Percentiles rank a stretch among this genome's conserved stretches.
Conservation (phyloP, 2,329 filamentous ascomycete species). For the Geosmithia morbida region DNA sequence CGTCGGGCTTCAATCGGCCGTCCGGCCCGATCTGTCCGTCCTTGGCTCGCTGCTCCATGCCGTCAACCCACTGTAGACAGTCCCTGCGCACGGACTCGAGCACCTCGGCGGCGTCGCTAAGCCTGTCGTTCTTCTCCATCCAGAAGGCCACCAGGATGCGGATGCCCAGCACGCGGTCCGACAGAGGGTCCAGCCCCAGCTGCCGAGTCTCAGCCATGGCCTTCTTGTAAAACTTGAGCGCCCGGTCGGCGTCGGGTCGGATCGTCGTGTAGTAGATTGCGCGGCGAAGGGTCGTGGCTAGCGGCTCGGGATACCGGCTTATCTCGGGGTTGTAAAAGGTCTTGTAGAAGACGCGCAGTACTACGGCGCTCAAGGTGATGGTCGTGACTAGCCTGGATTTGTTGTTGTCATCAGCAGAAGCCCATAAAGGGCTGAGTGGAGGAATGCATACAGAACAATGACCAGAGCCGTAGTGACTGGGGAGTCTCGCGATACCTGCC, state of each 20-base stretch:
- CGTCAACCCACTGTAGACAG: constrained; percentile 44
- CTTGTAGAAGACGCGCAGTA: constrained; percentile 30
- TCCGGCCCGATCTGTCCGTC: constrained; percentile 29
- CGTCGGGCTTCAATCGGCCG: constrained; percentile 12
- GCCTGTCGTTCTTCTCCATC: constrained; percentile 63
- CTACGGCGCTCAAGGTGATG: constrained; percentile 13
- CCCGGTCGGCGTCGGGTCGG: constrained; percentile 57
- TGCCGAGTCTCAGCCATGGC: constrained; percentile 62
- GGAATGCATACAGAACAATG: constrained; percentile 13
- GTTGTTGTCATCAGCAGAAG: neutral
- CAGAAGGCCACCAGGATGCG: constrained; percentile 69
- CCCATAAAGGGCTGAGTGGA: neutral
- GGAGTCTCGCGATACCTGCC: constrained; percentile 16
- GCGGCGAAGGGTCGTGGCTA: constrained; percentile 65
- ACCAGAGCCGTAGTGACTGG: constrained; percentile 15
- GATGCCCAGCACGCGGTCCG: constrained; percentile 80
- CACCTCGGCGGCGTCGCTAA: constrained; percentile 57
- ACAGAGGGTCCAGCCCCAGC: constrained; percentile 71
- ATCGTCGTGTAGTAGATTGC: constrained; percentile 81
- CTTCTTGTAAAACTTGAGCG: constrained; percentile 70
- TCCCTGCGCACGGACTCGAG: constrained; percentile 64
- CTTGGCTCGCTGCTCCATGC: constrained; percentile 33
- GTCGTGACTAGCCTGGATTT: constrained; percentile 13
- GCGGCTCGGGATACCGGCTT: constrained; percentile 48
- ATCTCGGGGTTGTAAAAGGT: constrained; percentile 42